Conservation (phyloP, 257 asterid genomes). For the Fraxinus anomala region DNA sequence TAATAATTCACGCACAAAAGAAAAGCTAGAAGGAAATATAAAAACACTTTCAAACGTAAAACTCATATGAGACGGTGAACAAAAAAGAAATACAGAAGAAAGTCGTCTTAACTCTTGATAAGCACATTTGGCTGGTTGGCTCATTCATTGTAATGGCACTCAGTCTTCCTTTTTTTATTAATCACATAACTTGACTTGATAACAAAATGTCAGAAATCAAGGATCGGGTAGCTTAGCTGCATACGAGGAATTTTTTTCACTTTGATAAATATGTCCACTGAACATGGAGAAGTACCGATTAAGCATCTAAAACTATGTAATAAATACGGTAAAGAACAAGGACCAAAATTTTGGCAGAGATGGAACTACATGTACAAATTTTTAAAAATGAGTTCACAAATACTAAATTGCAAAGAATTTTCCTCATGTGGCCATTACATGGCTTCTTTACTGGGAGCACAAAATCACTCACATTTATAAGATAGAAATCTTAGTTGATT, state of each 20-base stretch:
- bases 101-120: neutral
- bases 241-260: neutral
- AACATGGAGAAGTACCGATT: neutral
- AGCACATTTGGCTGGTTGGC: neutral
- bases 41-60: neutral
- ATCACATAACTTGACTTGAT: too few species aligned
- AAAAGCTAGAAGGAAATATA: neutral
- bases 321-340: neutral
- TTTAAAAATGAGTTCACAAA: neutral
- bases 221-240: neutral
- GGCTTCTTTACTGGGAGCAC: neutral
- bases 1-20: neutral
- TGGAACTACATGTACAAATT: neutral
- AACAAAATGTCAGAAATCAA: too few species aligned
- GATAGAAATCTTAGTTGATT: neutral
- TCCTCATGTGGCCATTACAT: neutral
- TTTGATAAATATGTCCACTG: neutral
- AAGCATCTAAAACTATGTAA: neutral
- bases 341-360: neutral
- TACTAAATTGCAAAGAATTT: neutral
- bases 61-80: neutral
- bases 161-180: neutral
- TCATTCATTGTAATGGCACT: neutral
- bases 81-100: neutral
- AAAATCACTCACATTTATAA: too few species aligned